Percentiles rank a stretch among this genome's conserved stretches.
Evolutionary conservation across 768 basidiomycete genomes (phyloP).

Genomic region (Lactarius sp.): DNA sequence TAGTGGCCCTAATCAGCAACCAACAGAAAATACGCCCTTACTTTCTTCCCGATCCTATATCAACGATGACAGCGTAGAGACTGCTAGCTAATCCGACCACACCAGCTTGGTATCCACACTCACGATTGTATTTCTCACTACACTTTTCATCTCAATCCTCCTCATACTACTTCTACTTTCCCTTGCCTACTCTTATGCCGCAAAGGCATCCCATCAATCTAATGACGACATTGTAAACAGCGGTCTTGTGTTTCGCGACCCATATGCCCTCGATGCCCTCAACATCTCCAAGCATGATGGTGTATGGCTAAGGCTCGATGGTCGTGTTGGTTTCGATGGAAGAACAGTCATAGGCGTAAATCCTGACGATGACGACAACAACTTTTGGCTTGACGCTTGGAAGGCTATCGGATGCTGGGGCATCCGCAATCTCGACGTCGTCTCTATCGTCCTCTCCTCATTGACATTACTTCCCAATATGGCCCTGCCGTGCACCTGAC

Average conservation of each 20-base stretch:
- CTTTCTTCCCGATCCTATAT: slow-evolving; percentile 33
- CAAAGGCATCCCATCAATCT: slow-evolving; percentile 47
- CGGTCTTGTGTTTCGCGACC: slow-evolving; percentile 53
- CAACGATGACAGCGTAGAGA: slow-evolving; percentile 28
- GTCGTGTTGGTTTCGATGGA: slow-evolving; percentile 62
- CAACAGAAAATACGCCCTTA: slow-evolving; percentile 36
- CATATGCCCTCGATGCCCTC: slow-evolving; percentile 56
- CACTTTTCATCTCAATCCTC: slow-evolving; percentile 48
- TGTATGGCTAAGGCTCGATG: slow-evolving; percentile 55
- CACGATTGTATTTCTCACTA: slow-evolving; percentile 49
- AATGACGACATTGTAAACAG: slow-evolving; percentile 54
- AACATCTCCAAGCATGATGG: slow-evolving; percentile 55
- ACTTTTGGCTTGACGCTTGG: slow-evolving; percentile 46
- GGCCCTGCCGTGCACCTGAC: slow-evolving; percentile 42
- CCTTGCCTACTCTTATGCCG: slow-evolving; percentile 63
- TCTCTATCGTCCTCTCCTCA: slow-evolving; percentile 51
- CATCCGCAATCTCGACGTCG: slow-evolving; percentile 48
- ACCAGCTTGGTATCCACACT: slow-evolving; percentile 35
- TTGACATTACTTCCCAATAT: slow-evolving; percentile 44
- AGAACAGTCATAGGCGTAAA: slow-evolving; percentile 56
- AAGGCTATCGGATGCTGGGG: slow-evolving; percentile 68
- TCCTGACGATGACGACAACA: slow-evolving; percentile 38
- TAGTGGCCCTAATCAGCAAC: slow-evolving; percentile 26
- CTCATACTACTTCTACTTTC: slow-evolving; percentile 45
- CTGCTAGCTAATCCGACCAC: slow-evolving; percentile 26